Conservation (phyloP, 306 rosid species). For the Dryas octopetala region DNA sequence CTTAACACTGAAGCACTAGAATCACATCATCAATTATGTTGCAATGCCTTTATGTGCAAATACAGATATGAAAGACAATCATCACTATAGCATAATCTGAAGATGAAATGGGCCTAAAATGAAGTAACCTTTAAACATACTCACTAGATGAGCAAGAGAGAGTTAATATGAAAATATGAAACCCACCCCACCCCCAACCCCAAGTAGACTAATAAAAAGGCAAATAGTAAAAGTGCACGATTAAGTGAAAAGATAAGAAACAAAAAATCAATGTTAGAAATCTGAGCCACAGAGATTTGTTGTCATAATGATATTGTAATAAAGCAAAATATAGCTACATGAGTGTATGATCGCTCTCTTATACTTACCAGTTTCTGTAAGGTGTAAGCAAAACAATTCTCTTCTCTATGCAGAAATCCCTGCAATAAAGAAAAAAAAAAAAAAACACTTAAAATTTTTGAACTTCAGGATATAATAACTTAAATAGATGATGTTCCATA, state of each 20-base stretch:
- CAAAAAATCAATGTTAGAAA: not conserved
- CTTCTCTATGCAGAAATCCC: constrained; percentile 9
- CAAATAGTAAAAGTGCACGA: not conserved
- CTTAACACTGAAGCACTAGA: not conserved
- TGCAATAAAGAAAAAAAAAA: not conserved
- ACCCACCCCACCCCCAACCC: not conserved
- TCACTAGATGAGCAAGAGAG: not conserved
- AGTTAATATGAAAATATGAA: not conserved
- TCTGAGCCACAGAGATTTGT: not conserved
- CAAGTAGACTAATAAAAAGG: not conserved
- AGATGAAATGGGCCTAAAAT: not conserved
- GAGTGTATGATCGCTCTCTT: too few relatives aligned
- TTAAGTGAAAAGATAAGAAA: not conserved
- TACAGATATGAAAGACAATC: not conserved
- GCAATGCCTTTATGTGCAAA: not conserved
- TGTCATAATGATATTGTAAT: not conserved
- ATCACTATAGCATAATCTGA: not conserved
- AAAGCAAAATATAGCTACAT: not conserved
- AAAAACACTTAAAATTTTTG: not conserved
- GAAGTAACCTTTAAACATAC: too few relatives aligned
- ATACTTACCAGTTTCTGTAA: not conserved
- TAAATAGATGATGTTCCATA: not conserved
- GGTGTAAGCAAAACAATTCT: not conserved
- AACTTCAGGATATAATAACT: not conserved
- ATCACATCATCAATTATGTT: not conserved